Base-by-base conservation (phyloP, 192 early-diverging fungal genomes). In the Dispira parvispora region DNA sequence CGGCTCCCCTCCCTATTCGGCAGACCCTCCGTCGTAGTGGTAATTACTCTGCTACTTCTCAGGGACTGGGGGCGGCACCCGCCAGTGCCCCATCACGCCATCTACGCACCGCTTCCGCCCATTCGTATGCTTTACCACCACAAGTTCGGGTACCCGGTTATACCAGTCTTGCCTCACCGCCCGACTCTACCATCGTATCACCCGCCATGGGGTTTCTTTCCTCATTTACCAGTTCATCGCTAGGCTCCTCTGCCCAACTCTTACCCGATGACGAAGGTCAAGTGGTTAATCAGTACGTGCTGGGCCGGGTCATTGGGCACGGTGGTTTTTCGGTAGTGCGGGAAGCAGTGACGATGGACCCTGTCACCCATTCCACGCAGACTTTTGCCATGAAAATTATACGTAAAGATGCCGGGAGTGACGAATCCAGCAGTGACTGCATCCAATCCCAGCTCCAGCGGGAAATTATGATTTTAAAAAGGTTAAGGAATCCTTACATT, bases 241-340 rank as follows among this genome's bases (percentile, higher is more conserved):
- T 43, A 3, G 53, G 23, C 53, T 16, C 42, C 57, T 60, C 57
- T 11, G 14, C 1, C 14, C 21, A 20, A 16, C 25, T 52, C 3
- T 38, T 38, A 38, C 67, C 64, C 38, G 80, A 86, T 66, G 68
- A 73, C 28, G 80, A 83, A 53, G 89, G 86, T 20, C 85, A 89
- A 63, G 78, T 84, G 61, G 77, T 89, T 28, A 84, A 83, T 12
- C 79, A 85, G 45, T 92, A 81, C 63, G 68, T 82, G 5, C 70
- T 92, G 44, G 82, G 81, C 49, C 74, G 73, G 42, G 67, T 84
- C 13, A 80, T 92, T 65, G 89, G 88, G 11, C 71, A 75, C 44
- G 89, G 89, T 27, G 83, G 85, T 25, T 92, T 88, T 62, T 85
- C 85, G 11, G 66, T 77, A 26, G 89, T 92, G 11, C 81, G 82